These are phyloP conservation scores for Bocquillonia castaneifolia DNA, from an alignment of 441 rosid genomes.

Conservation along the genomic window DNA sequence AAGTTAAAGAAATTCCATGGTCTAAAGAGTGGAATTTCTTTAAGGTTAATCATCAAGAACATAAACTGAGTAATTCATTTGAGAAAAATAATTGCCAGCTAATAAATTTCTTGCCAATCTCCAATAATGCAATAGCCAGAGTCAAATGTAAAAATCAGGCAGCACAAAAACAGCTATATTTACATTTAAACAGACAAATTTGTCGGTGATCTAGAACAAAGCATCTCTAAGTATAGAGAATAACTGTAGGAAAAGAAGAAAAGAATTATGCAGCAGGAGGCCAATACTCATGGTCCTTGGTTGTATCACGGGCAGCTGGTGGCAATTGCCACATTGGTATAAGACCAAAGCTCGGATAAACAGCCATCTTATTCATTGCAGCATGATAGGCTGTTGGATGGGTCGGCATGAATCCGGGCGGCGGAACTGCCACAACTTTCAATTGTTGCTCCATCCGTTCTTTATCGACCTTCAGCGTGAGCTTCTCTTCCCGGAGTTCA, in stretches of 20 bases:
- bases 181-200: slow-evolving; percentile 24
- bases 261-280: slow-evolving; percentile 79
- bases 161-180: slow-evolving; percentile 20
- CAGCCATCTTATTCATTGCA: slow-evolving; percentile 55
- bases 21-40: not conserved
- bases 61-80: not conserved
- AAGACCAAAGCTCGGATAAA: slow-evolving; percentile 66
- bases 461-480: slow-evolving; percentile 61
- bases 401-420: slow-evolving; percentile 56
- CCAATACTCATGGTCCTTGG: slow-evolving; percentile 82
- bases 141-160: slow-evolving; percentile 19
- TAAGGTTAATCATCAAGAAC: not conserved
- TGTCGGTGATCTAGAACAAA: slow-evolving; percentile 6
- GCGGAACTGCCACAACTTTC: slow-evolving; percentile 47
- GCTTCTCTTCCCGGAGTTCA: slow-evolving; percentile 85
- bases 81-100: slow-evolving; percentile 15
- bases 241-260: not conserved
- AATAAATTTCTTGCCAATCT: slow-evolving; percentile 14
- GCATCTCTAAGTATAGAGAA: slow-evolving; percentile 16
- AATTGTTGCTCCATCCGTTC: slow-evolving; percentile 69
- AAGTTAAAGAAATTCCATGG: not conserved
- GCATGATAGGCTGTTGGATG: slow-evolving; percentile 61
- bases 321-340: slow-evolving; percentile 92
- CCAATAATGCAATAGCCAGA: slow-evolving; percentile 15
- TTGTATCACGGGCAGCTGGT: slow-evolving; percentile 59